Conservation (phyloP, 1,284 basidiomycete genomes). For the Boletus smithii region DNA sequence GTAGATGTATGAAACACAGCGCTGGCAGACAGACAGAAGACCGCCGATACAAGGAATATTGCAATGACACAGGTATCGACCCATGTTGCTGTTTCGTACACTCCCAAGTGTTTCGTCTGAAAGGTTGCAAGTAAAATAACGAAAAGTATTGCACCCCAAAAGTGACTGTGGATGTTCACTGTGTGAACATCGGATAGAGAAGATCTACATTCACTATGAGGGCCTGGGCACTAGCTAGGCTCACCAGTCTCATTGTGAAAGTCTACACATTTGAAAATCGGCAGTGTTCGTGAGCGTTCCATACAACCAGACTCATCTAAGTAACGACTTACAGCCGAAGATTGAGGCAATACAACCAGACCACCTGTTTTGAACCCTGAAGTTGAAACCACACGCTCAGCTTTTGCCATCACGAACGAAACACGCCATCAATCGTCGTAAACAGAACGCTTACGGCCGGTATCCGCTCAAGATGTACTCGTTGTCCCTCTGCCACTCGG, state of each 20-base stretch:
- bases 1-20: constrained; percentile 75
- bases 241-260: constrained; percentile 81
- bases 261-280: constrained; percentile 45
- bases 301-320: constrained; percentile 12
- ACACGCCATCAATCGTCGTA: constrained; percentile 7
- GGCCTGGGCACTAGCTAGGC: constrained; percentile 13
- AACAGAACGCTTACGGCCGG: constrained; percentile 51
- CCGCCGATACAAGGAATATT: constrained; percentile 70
- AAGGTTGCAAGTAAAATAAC: constrained; percentile 56
- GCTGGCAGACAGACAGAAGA: constrained; percentile 73
- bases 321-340: constrained; percentile 62
- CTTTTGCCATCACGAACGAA: constrained; percentile 5
- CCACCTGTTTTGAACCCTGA: constrained; percentile 62
- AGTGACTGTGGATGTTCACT: constrained; percentile 92
- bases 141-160: constrained; percentile 74
- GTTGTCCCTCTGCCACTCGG: constrained; percentile 73
- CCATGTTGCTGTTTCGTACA: constrained; percentile 53
- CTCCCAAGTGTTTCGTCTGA: constrained; percentile 46
- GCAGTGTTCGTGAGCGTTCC: constrained; percentile 6
- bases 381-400: constrained; percentile 7
- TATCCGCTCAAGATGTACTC: constrained; percentile 74
- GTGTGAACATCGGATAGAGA: constrained; percentile 9
- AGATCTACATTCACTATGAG: constrained; percentile 11
- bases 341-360: constrained; percentile 64
- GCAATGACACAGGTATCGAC: constrained; percentile 63